Conservation (phyloP, 208 protist genomes). For the Leishmania martiniquensis region DNA sequence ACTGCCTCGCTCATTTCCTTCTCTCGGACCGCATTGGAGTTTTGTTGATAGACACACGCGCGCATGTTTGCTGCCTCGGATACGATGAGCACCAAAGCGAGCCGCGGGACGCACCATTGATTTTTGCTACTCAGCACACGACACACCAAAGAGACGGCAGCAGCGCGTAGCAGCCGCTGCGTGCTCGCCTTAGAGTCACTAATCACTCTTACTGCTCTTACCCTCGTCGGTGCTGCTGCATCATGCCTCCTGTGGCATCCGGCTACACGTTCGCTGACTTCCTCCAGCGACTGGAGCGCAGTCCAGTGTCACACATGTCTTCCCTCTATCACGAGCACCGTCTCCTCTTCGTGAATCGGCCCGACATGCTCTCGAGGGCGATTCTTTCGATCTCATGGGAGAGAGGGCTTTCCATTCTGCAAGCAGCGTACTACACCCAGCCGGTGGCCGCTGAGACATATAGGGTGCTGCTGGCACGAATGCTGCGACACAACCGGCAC, state of each 20-base stretch:
- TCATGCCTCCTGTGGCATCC: constrained; percentile 57
- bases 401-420: constrained; percentile 54
- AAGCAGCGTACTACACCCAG: constrained; percentile 81
- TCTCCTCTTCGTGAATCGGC: constrained; percentile 73
- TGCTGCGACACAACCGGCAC: constrained; percentile 82
- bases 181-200: background rate
- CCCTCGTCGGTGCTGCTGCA: background rate
- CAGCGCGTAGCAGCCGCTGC: background rate
- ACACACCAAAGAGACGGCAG: background rate
- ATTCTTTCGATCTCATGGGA: constrained; percentile 76
- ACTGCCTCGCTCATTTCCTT: background rate
- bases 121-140: background rate
- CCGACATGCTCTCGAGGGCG: constrained; percentile 74
- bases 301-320: constrained; percentile 67
- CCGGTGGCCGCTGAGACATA: constrained; percentile 58
- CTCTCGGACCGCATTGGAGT: too few species aligned
- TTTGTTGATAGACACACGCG: background rate
- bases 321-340: constrained; percentile 81
- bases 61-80: constrained; percentile 1
- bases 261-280: constrained; percentile 89
- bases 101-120: background rate
- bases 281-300: constrained; percentile 79
- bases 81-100: background rate
- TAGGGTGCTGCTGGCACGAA: constrained; percentile 72
- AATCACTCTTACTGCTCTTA: background rate